Base-by-base conservation (phyloP, 2,329 filamentous ascomycete genomes). In the Lecanicillium sp. region DNA sequence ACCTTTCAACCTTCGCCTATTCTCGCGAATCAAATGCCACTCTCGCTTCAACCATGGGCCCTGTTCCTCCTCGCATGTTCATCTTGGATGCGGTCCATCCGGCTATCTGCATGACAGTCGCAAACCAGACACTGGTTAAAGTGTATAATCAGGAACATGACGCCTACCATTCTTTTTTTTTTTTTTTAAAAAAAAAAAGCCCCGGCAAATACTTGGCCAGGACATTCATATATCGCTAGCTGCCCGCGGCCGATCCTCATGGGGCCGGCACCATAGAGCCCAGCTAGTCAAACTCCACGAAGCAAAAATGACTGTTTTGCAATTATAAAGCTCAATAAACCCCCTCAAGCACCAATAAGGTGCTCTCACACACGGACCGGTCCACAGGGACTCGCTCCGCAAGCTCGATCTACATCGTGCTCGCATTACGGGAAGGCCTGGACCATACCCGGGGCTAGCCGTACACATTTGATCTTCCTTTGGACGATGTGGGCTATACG, bases 241-340 rank as follows among this genome's bases (percentile, higher is more conserved):
- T 45, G 43, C 24, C 43, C 43, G 24, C 33, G 43, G 12, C 33
- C 33, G 2, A 45, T 45, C 14, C 43, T 45, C 33, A 45, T 38
- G 32, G 21, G n/a, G 29, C 19, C 21, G 38, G 33, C 33, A 17
- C 23, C 43, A 45, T n/a, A 32, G 35, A 12, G n/a, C 36, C 17
- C 42, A 44, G 15, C 21, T 44, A 17, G 23, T 36, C 6, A 15
- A 26, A 3, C 37, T 37, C 21, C 42, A 37, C 17, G 32, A 44
- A 17, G 36, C 32, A 4, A 27, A 36, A 8, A 14, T 27, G 2
- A 21, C n/a, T n/a, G n/a, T n/a, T n/a, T 37, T 33, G 42, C 42
- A 10, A 44, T 44, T 2, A 33, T 36, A 5, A 33, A 44, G 23
- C 29, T 45, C n/a, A n/a, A n/a, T n/a, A n/a, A n/a, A n/a, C n/a